Evolutionary conservation across 2,329 filamentous ascomycete genomes (phyloP).

Genomic region (Botrytis squamosa): DNA sequence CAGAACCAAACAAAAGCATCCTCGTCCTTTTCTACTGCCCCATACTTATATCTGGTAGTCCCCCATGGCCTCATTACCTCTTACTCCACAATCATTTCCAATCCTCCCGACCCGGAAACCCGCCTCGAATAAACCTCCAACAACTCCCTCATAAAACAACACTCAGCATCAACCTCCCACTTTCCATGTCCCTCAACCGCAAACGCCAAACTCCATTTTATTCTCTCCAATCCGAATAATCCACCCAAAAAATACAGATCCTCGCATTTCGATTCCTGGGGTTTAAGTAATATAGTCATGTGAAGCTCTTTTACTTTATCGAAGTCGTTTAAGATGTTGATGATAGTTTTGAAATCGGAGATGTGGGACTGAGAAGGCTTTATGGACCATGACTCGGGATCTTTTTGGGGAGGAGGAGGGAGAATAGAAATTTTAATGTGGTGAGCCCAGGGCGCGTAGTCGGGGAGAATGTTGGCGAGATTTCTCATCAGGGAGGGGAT

Average conservation of each 20-base stretch:
- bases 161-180: neutral
- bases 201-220: conserved; percentile 1
- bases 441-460: neutral
- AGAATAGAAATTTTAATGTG: neutral
- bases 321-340: neutral
- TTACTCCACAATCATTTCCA: neutral
- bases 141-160: neutral
- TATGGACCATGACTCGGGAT: neutral
- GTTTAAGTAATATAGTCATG: neutral
- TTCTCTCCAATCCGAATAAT: neutral
- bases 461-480: neutral
- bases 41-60: neutral
- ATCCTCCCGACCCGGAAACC: neutral
- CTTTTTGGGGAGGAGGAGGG: neutral
- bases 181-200: neutral
- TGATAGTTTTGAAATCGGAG: neutral
- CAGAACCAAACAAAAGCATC: neutral
- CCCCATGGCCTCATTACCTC: rapidly evolving
- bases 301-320: neutral
- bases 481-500: neutral
- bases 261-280: neutral
- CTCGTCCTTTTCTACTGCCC: neutral
- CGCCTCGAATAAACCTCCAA: neutral
- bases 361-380: neutral
- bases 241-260: neutral